These are phyloP conservation scores for Phyllostachys edulis DNA, from an alignment of 176 grass and related monocot species.

Conservation along the genomic window DNA sequence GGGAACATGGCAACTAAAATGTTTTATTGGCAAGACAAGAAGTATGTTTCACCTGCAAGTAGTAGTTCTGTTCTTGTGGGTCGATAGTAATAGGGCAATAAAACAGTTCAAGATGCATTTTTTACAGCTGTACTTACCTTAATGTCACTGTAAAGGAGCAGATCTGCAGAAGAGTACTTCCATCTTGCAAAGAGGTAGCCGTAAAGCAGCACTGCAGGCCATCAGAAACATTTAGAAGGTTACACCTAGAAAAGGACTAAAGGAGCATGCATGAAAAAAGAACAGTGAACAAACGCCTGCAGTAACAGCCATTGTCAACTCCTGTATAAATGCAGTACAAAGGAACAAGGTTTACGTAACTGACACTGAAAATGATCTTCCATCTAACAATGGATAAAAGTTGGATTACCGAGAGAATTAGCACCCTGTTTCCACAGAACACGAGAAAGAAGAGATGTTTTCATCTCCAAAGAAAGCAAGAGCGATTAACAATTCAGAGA, in stretches of 20 bases:
- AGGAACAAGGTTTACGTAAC: slow-evolving; percentile 32
- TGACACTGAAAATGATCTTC: slow-evolving; percentile 42
- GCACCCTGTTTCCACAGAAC: slow-evolving; percentile 44
- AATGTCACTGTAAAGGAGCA: slow-evolving; percentile 8
- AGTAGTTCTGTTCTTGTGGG: neutral
- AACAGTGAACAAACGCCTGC: slow-evolving; percentile 20
- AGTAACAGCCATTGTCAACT: slow-evolving; percentile 48
- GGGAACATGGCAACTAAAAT: neutral
- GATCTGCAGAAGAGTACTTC: slow-evolving; percentile 16
- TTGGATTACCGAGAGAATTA: slow-evolving; percentile 58
- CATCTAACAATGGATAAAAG: slow-evolving; percentile 37
- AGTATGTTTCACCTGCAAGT: neutral
- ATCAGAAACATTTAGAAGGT: slow-evolving; percentile 42
- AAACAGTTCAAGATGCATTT: neutral
- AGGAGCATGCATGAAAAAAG: slow-evolving; percentile 4
- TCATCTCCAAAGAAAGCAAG: slow-evolving; percentile 40
- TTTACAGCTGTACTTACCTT: slow-evolving; percentile 25
- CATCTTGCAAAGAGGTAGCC: slow-evolving; percentile 22
- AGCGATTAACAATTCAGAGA: slow-evolving; percentile 40
- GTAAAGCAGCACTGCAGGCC: slow-evolving; percentile 36
- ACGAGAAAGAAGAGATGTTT: slow-evolving; percentile 49
- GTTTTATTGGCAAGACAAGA: neutral
- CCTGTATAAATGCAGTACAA: slow-evolving; percentile 36
- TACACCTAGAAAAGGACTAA: slow-evolving; percentile 19
- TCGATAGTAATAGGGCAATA: neutral